Evolutionary conservation across 2,329 filamentous ascomycete species (phyloP).

Genomic region (Neoscytalidium dimidiatum): DNA sequence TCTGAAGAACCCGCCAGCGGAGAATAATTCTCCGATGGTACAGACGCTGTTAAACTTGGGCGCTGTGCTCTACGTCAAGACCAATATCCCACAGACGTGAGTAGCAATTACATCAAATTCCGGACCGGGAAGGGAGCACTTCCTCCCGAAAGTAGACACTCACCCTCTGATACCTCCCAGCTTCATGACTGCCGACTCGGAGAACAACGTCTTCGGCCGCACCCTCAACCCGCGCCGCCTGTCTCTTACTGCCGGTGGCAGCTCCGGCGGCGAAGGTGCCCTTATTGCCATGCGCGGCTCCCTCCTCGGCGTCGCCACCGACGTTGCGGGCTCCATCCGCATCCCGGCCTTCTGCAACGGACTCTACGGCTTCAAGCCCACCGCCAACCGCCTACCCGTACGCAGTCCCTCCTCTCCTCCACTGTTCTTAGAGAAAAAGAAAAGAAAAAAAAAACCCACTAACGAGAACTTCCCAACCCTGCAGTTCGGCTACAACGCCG

Average conservation of each 20-base stretch:
- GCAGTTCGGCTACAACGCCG: conserved; percentile 34
- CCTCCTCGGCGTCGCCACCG: conserved; percentile 63
- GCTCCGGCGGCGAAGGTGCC: conserved; percentile 65
- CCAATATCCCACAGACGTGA: conserved; percentile 53
- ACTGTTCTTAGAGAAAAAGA: no score
- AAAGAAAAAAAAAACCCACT: no score
- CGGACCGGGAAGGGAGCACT: conserved; percentile 50
- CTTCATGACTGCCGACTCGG: conserved; percentile 52
- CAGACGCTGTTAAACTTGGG: conserved; percentile 42
- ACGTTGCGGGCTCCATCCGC: conserved; percentile 64
- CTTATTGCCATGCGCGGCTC: conserved; percentile 60
- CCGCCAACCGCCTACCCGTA: conserved; percentile 44
- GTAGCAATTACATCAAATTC: conserved; percentile 21
- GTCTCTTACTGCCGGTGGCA: conserved; percentile 63
- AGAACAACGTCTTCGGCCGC: conserved; percentile 64
- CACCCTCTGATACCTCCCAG: not conserved
- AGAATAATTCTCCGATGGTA: conserved; percentile 38
- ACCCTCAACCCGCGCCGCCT: conserved; percentile 66
- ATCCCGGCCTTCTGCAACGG: conserved; percentile 80
- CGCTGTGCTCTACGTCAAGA: conserved; percentile 56
- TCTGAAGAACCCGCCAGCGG: conserved; percentile 30
- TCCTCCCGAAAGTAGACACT: conserved; percentile 23
- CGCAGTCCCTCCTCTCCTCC: no score
- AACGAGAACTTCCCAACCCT: no score
- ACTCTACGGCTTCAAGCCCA: conserved; percentile 44